Base-by-base conservation (phyloP, 371 early-diverging fungal genomes). In the Batrachochytrium dendrobatidis region DNA sequence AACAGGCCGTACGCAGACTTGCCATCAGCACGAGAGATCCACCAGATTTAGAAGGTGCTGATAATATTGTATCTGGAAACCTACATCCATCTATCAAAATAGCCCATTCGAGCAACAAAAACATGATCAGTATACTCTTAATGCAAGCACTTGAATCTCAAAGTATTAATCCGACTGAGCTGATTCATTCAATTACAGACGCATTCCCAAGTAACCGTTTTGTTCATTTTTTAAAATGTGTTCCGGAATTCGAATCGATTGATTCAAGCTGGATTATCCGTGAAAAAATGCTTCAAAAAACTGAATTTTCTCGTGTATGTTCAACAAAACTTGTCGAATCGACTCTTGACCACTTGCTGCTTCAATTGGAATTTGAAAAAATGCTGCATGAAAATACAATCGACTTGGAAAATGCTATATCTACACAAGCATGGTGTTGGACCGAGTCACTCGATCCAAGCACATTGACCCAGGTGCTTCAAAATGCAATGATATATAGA, bases 371-470 rank as follows among this genome's bases (percentile, higher is more conserved):
- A 24, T 64, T 70, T 44, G 65, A 65, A 34, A 61, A 59, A 1
- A 29, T 70, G 60, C 53, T 64, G 5, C 53, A 52, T 26, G 32
- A 34, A 17, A 33, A 52, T 26, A 39, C 39, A 39, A n/a, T 39
- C 39, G 39, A 24, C 1, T 6, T 10, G 1, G 24, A 15, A 22
- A 43, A n/a, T n/a, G n/a, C n/a, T n/a, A n/a, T n/a, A n/a, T n/a
- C n/a, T n/a, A n/a, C 46, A 49, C 60, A 64, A 34, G 66, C 48
- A 18, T 74, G 66, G 64, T 52, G 62, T 25, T 74, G 75, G 71
- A 48, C 55, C 8, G 75, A 71, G 44, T 53, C 12, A 3, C 44
- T 69, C 12, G 64, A 67, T 28, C n/a, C 29, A 30, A 20, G 15
- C 15, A 56, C 63, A 18, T 35, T 74, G 49, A 34, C 59, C 15